These are phyloP conservation scores for Arthroderma sp. DNA, from an alignment of 2,329 filamentous ascomycete genomes.

Conservation along the genomic window DNA sequence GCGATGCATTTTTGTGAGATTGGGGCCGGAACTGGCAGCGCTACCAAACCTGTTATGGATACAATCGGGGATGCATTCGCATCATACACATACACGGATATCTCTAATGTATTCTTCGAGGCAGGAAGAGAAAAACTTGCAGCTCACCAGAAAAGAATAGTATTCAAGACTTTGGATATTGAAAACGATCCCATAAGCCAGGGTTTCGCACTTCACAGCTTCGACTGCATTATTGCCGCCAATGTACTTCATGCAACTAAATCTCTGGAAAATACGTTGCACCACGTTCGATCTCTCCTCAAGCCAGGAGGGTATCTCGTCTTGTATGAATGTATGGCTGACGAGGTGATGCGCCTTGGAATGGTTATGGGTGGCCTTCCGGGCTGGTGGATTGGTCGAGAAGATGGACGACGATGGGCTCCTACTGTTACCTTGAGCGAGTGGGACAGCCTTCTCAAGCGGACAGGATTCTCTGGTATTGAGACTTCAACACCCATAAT, in stretches of 20 bases:
- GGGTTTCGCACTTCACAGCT: slow-evolving; percentile 17
- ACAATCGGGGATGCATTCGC: slow-evolving; percentile 23
- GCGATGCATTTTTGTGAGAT: slow-evolving; percentile 35
- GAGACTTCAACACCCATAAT: slow-evolving; percentile 6
- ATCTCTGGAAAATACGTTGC: slow-evolving; percentile 19
- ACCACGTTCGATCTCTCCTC: slow-evolving; percentile 28
- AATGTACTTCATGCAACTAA: slow-evolving; percentile 32
- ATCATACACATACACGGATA: slow-evolving; percentile 39
- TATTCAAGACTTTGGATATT: slow-evolving; percentile 23
- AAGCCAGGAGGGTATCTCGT: slow-evolving; percentile 40
- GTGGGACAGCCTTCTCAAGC: slow-evolving; percentile 10
- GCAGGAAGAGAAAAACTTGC: slow-evolving; percentile 23
- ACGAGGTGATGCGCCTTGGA: slow-evolving; percentile 17
- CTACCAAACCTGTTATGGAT: slow-evolving; percentile 29
- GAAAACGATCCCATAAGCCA: slow-evolving; percentile 12
- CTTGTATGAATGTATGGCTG: slow-evolving; percentile 29
- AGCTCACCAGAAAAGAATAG: slow-evolving; percentile 20
- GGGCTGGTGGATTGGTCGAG: slow-evolving; percentile 19
- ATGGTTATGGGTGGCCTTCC: slow-evolving; percentile 24
- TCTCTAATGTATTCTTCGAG: slow-evolving; percentile 34
- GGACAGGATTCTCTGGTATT: slow-evolving; percentile 12
- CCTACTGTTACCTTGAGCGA: neutral
- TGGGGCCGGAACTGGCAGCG: slow-evolving; percentile 36
- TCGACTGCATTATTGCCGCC: slow-evolving; percentile 32
- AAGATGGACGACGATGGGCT: slow-evolving; percentile 4